These are phyloP conservation scores for Kodamaea arcana DNA, from an alignment of 1,139 yeast genomes.

Conservation along the genomic window DNA sequence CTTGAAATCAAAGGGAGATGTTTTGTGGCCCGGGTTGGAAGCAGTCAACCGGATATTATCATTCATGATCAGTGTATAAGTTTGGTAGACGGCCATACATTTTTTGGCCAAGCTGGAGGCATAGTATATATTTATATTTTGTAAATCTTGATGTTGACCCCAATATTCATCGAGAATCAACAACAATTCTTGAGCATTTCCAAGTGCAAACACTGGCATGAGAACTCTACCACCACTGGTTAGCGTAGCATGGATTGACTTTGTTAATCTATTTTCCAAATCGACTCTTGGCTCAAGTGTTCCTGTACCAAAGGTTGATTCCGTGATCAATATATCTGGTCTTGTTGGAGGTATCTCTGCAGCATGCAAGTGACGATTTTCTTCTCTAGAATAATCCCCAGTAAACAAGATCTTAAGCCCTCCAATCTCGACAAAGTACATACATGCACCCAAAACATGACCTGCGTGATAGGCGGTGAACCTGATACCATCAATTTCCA, in stretches of 20 bases:
- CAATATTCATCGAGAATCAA: conserved; percentile 92
- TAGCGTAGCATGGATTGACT: conserved; percentile 77
- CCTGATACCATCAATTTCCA: conserved; percentile 88
- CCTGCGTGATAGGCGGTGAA: conserved; percentile 99
- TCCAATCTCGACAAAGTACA: conserved; percentile 93
- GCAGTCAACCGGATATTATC: conserved; percentile 79
- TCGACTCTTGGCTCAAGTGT: conserved; percentile 89
- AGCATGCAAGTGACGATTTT: conserved; percentile 88
- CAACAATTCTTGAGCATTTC: conserved; percentile 91
- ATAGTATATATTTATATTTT: conserved; percentile 76
- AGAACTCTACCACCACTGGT: conserved; percentile 88
- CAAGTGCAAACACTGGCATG: conserved; percentile 92
- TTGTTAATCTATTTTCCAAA: conserved; percentile 77
- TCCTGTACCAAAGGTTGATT: conserved; percentile 97
- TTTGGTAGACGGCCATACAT: conserved; percentile 96
- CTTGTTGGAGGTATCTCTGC: conserved; percentile 91
- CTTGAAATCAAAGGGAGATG: conserved; percentile 87
- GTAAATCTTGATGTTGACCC: conserved; percentile 79
- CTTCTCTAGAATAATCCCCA: conserved; percentile 95
- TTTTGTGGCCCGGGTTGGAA: conserved; percentile 27
- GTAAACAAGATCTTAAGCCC: conserved; percentile 87
- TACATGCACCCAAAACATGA: conserved; percentile 97
- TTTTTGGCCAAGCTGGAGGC: conserved; percentile 93
- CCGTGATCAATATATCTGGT: conserved; percentile 90
- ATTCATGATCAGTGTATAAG: conserved; percentile 96